phyloP scores from a whole-genome alignment of 441 rosid species.

The Populus tomentosa region DNA sequence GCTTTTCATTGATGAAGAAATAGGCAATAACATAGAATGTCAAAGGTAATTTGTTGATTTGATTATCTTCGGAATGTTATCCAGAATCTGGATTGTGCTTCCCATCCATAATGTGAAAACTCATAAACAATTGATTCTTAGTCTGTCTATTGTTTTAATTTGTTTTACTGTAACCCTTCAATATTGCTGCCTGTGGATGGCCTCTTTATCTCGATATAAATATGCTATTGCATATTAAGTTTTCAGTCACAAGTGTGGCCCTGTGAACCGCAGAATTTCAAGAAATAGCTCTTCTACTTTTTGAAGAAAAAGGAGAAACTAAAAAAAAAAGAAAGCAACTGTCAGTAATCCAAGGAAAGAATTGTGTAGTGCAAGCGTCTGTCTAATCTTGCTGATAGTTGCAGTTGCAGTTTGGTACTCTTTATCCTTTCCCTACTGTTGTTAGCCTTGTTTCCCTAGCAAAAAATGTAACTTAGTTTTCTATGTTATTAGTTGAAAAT shows the following conservation, averaged over 20 bases:
- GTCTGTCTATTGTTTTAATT: background rate
- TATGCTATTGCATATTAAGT: background rate
- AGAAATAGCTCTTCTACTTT: background rate
- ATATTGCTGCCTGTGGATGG: background rate
- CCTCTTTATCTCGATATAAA: background rate
- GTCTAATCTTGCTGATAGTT: background rate
- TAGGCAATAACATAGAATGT: conserved; percentile 30
- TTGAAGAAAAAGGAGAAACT: background rate
- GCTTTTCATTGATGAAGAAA: conserved; percentile 69
- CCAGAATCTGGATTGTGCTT: conserved; percentile 22
- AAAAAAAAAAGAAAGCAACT: background rate
- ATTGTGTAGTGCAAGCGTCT: background rate
- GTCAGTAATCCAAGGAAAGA: background rate
- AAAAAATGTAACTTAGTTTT: background rate
- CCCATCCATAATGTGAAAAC: conserved; percentile 3
- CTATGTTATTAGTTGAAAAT: background rate
- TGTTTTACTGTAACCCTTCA: background rate
- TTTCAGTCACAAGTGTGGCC: background rate
- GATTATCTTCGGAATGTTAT: conserved; percentile 25
- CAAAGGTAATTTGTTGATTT: conserved; percentile 59
- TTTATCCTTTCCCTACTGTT: background rate
- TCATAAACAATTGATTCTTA: background rate
- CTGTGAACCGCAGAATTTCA: background rate
- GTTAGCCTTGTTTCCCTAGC: background rate
- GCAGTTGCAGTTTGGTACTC: background rate